Percentiles rank a stretch among this genome's conserved stretches.
Conservation (phyloP, 768 basidiomycete species). For the Tricholoma matsutake region DNA sequence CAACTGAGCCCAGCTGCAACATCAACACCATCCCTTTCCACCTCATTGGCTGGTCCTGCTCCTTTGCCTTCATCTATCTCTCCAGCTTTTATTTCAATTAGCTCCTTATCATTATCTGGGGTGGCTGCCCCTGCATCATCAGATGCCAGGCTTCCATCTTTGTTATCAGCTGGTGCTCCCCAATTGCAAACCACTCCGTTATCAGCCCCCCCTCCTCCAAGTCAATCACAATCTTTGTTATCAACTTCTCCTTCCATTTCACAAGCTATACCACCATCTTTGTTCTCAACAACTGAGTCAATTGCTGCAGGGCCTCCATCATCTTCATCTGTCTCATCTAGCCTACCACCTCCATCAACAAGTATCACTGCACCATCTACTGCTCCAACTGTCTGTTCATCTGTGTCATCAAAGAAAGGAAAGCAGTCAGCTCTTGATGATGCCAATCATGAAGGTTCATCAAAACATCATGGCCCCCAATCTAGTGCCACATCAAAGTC, state of each 20-base stretch:
- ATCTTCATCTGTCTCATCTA: neutral
- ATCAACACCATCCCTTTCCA: neutral
- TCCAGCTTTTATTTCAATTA: no score
- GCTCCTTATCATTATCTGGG: no score
- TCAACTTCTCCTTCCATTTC: no score
- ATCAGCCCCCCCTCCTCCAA: no score
- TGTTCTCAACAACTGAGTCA: no score
- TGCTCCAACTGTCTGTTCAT: neutral
- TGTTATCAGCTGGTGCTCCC: neutral
- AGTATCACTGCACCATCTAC: neutral
- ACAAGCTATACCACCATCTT: no score
- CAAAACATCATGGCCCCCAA: neutral
- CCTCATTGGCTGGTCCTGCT: neutral
- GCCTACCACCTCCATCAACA: neutral
- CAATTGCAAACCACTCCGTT: neutral
- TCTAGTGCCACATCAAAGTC: no score
- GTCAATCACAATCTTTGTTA: no score
- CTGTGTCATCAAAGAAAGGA: neutral
- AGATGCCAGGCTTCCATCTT: neutral
- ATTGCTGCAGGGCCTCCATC: no score
- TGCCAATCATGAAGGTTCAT: neutral
- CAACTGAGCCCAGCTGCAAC: no score
- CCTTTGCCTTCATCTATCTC: neutral
- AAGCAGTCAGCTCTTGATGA: neutral
- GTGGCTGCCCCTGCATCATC: neutral